These are phyloP conservation scores for Daldinia sp. DNA, from an alignment of 2,329 filamentous ascomycete species.

Conservation along the genomic window DNA sequence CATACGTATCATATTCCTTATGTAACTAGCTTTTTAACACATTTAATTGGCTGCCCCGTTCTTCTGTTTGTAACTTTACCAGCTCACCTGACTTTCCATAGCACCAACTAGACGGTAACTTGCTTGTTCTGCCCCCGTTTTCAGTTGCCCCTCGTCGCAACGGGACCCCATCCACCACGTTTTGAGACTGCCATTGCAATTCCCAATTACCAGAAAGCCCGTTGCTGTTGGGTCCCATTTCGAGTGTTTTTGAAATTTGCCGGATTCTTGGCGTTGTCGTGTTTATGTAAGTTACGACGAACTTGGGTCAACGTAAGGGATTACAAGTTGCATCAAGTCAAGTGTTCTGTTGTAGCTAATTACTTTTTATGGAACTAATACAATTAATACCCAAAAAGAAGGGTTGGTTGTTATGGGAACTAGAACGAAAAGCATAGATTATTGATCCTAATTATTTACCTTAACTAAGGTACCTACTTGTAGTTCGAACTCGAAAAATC, in stretches of 20 bases:
- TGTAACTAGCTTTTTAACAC: constrained; percentile 20
- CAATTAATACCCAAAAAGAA: background rate
- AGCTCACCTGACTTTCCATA: constrained; percentile 38
- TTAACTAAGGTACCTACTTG: background rate
- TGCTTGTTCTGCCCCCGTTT: constrained; percentile 8
- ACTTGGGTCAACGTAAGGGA: constrained; percentile 22
- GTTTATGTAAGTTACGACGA: constrained; percentile 7
- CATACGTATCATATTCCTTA: constrained; percentile 38
- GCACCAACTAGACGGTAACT: constrained; percentile 40
- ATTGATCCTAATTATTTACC: background rate
- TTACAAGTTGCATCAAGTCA: background rate
- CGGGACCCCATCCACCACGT: constrained; percentile 29
- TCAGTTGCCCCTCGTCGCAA: constrained; percentile 21
- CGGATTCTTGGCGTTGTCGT: constrained; percentile 26
- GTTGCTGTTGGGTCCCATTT: constrained; percentile 13
- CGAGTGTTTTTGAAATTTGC: constrained; percentile 31
- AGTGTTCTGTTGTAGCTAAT: background rate
- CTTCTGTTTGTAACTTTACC: constrained; percentile 1
- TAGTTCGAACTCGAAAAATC: background rate
- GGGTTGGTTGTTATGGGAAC: background rate
- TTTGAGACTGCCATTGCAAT: constrained; percentile 27
- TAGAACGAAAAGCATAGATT: background rate
- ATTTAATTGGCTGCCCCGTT: constrained; percentile 32
- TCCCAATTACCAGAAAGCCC: constrained; percentile 34
- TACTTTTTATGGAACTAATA: background rate